A percentile compares a stretch with the other conserved stretches of the same genome.
These are phyloP conservation scores for Erodium texanum DNA, from an alignment of 441 rosid genomes.

Conservation along the genomic window DNA sequence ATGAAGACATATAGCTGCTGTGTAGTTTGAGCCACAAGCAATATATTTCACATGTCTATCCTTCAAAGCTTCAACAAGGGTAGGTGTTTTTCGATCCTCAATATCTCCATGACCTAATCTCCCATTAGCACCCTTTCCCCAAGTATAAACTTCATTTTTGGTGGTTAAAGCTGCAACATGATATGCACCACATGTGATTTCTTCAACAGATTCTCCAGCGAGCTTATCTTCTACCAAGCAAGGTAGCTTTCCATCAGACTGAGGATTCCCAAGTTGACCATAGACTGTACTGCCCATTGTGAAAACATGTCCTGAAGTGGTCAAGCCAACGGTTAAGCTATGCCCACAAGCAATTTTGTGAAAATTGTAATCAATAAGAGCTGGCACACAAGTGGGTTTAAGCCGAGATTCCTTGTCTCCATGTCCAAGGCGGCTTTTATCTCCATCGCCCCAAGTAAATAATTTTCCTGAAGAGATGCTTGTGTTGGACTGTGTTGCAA, in stretches of 20 bases:
- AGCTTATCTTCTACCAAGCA: constrained; percentile 79
- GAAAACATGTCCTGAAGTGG: constrained; percentile 79
- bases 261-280: constrained; percentile 90
- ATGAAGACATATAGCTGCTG: constrained; percentile 89
- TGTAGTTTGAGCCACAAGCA: constrained; percentile 76
- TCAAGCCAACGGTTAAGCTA: constrained; percentile 77
- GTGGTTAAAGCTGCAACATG: constrained; percentile 90
- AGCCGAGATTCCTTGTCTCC: constrained; percentile 86
- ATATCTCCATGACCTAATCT: constrained; percentile 88
- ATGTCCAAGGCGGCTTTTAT: constrained; percentile 88
- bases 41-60: constrained; percentile 94
- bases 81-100: constrained; percentile 75
- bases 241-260: constrained; percentile 78
- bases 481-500: constrained; percentile 79
- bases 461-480: constrained; percentile 90
- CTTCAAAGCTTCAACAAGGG: constrained; percentile 72
- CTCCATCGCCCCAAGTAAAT: constrained; percentile 97
- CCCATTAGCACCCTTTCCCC: constrained; percentile 99
- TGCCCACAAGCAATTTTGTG: constrained; percentile 91
- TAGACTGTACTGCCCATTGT: constrained; percentile 91
- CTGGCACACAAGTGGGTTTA: constrained; percentile 91
- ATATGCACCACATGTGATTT: constrained; percentile 89
- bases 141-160: constrained; percentile 81
- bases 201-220: constrained; percentile 71
- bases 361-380: constrained; percentile 88